phyloP scores from a whole-genome alignment of 2,329 filamentous ascomycete species.

The Ascochyta pisi region DNA sequence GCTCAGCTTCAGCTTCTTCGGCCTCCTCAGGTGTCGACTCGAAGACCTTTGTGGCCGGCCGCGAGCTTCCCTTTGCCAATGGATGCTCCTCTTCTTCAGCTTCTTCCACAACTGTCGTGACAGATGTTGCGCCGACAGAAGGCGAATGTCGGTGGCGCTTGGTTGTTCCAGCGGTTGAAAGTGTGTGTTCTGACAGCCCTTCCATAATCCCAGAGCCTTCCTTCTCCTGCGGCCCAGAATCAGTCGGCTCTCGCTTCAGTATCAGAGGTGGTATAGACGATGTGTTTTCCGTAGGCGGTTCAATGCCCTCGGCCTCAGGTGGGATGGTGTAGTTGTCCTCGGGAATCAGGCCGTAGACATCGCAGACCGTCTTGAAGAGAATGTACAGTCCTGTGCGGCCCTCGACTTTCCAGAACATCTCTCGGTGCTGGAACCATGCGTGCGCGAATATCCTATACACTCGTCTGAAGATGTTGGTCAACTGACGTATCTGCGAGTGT shows the following conservation, averaged over 20 bases:
- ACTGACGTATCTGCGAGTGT: slow-evolving; percentile 73
- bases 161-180: slow-evolving; percentile 71
- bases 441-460: slow-evolving; percentile 98
- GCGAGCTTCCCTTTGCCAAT: slow-evolving; percentile 14
- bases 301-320: slow-evolving; percentile 83
- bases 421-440: slow-evolving; percentile 96
- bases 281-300: slow-evolving; percentile 54
- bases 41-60: slow-evolving; percentile 28
- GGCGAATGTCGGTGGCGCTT: slow-evolving; percentile 84
- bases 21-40: slow-evolving; percentile 22
- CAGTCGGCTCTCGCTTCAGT: slow-evolving; percentile 46
- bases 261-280: slow-evolving; percentile 39
- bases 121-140: slow-evolving; percentile 73
- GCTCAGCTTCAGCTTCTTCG: slow-evolving; percentile 2
- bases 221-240: slow-evolving; percentile 26
- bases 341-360: slow-evolving; percentile 86
- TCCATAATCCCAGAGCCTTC: slow-evolving; percentile 30
- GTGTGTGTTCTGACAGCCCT: slow-evolving; percentile 51
- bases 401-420: slow-evolving; percentile 95
- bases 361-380: slow-evolving; percentile 96
- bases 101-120: slow-evolving; percentile 82
- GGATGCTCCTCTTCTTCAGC: slow-evolving; percentile 72
- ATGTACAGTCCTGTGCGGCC: slow-evolving; percentile 89
- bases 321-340: slow-evolving; percentile 97
- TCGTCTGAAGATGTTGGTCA: slow-evolving; percentile 93